phyloP scores from a whole-genome alignment of 306 rosid species.

The Cucumis hystrix region DNA sequence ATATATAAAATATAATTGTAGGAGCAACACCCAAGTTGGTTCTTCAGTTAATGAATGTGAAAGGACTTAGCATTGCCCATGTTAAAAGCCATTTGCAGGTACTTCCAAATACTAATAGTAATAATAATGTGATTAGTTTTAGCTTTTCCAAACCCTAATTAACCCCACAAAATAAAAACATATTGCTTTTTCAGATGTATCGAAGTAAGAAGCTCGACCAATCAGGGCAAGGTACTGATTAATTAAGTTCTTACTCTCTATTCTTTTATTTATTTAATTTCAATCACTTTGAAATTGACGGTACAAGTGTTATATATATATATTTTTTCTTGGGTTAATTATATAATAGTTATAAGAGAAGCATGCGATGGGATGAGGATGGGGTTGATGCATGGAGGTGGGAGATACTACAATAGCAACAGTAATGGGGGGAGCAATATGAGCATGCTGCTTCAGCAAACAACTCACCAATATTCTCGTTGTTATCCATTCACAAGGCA shows the following conservation, averaged over 20 bases:
- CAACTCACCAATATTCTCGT: neutral
- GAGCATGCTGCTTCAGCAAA: neutral
- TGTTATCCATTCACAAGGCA: neutral
- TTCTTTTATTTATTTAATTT: no score
- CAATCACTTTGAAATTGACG: no score
- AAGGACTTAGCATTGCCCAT: slow-evolving; percentile 67
- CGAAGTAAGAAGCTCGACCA: slow-evolving; percentile 63
- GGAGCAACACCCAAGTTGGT: slow-evolving; percentile 63
- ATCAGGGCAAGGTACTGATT: slow-evolving; percentile 34
- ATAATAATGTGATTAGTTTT: neutral
- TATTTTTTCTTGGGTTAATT: no score
- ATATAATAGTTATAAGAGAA: neutral
- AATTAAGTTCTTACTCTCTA: neutral
- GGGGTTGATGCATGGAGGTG: neutral
- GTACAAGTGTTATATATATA: no score
- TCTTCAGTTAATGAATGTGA: slow-evolving; percentile 58
- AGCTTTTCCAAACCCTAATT: neutral
- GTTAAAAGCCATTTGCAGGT: slow-evolving; percentile 47
- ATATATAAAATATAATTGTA: slow-evolving; percentile 5
- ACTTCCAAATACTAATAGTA: neutral
- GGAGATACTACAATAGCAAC: neutral
- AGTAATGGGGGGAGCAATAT: neutral
- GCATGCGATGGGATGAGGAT: neutral
- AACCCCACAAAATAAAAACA: neutral
- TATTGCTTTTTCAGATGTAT: slow-evolving; percentile 35